Conservation (phyloP, 2,329 filamentous ascomycete species). For the Myotisia sp. region DNA sequence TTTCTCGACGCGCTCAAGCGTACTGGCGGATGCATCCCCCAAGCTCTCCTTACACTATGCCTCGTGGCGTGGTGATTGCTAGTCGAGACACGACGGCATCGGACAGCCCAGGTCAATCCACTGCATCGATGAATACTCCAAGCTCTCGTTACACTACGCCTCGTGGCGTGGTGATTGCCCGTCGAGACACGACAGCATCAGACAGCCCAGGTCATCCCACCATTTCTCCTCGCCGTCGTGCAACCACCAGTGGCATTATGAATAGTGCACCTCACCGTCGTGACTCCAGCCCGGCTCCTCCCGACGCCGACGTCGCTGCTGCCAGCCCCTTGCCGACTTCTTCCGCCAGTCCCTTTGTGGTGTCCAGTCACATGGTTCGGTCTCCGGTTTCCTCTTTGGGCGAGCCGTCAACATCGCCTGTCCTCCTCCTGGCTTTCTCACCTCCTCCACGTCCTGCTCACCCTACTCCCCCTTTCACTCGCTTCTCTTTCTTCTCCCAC, state of each 20-base stretch:
- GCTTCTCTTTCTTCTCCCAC: constrained; percentile 3
- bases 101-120: too few species aligned
- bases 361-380: not conserved
- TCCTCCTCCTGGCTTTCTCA: not conserved
- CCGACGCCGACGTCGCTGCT: too few species aligned
- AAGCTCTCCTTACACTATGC: constrained; percentile 3
- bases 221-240: too few species aligned
- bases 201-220: too few species aligned
- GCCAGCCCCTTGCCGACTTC: too few species aligned
- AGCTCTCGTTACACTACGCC: constrained; percentile 4
- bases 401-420: not conserved
- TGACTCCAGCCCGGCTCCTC: too few species aligned
- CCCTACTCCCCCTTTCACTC: not conserved
- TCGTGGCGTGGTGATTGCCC: constrained; percentile 1
- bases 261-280: too few species aligned
- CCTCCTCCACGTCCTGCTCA: constrained; percentile 3
- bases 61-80: constrained; percentile 1
- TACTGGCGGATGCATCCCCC: constrained; percentile 5
- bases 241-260: too few species aligned
- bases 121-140: constrained; percentile 1
- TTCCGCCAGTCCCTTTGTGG: too few species aligned
- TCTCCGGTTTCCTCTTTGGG: not conserved
- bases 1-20: not conserved
- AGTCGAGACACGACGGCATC: too few species aligned
- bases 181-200: too few species aligned